phyloP scores from a whole-genome alignment of 371 early-diverging fungal species.

The Entomophthora muscae region DNA sequence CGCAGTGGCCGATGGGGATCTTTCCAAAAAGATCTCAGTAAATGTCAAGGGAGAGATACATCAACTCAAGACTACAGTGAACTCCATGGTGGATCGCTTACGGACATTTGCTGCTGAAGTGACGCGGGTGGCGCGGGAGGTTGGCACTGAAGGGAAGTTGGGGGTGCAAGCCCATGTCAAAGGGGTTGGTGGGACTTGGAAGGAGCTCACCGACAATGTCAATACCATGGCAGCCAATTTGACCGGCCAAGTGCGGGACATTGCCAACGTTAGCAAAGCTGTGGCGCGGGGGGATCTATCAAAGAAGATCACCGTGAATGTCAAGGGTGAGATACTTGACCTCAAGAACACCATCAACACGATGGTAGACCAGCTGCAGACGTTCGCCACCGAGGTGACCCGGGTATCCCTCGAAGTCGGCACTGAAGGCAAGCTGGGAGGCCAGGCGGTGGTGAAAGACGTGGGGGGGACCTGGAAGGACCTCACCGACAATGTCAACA shows the following conservation, averaged over 20 bases:
- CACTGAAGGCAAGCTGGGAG: slow-evolving; percentile 27
- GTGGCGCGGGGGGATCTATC: slow-evolving; percentile 27
- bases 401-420: slow-evolving; percentile 30
- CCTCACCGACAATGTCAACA: slow-evolving; percentile 28
- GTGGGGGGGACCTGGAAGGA: slow-evolving; percentile 39
- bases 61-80: slow-evolving; percentile 29
- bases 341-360: slow-evolving; percentile 24
- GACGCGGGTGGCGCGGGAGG: slow-evolving; percentile 39
- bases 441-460: slow-evolving; percentile 24
- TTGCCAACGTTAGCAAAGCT: slow-evolving; percentile 25
- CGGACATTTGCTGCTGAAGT: slow-evolving; percentile 37
- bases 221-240: slow-evolving; percentile 27
- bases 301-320: slow-evolving; percentile 26
- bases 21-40: slow-evolving; percentile 30
- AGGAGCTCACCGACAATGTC: slow-evolving; percentile 27
- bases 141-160: slow-evolving; percentile 37
- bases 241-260: slow-evolving; percentile 29
- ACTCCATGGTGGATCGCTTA: slow-evolving; percentile 40
- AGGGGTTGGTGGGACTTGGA: slow-evolving; percentile 21
- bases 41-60: slow-evolving; percentile 27
- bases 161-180: slow-evolving; percentile 32
- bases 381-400: slow-evolving; percentile 33
- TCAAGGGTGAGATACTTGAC: slow-evolving; percentile 21
- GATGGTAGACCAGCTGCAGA: slow-evolving; percentile 29
- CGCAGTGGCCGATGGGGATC: slow-evolving; percentile 34